These are phyloP conservation scores for Clavaria fumosa DNA, from an alignment of 768 basidiomycete species.

Conservation along the genomic window DNA sequence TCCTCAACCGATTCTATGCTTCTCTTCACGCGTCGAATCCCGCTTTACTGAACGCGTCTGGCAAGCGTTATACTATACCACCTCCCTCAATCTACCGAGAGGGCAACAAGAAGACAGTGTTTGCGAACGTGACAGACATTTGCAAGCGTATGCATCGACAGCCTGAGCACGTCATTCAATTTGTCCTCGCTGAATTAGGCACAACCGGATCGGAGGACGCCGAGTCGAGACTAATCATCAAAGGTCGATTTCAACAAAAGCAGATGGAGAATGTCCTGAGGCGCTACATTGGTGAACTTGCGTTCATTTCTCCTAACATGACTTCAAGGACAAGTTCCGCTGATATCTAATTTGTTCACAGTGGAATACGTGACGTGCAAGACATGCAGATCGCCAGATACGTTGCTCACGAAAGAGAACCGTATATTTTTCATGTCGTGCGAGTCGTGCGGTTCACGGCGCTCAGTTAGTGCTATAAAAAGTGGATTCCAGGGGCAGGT, in stretches of 20 bases:
- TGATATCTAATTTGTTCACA: conserved; percentile 17
- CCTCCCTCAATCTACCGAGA: conserved; percentile 90
- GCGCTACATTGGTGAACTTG: conserved; percentile 71
- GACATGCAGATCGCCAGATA: conserved; percentile 98
- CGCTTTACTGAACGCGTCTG: conserved; percentile 65
- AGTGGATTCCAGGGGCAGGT: conserved; percentile 97
- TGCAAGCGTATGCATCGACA: conserved; percentile 97
- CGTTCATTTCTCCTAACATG: too few species aligned
- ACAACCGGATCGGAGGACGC: conserved; percentile 95
- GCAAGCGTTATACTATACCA: conserved; percentile 93
- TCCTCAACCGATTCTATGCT: conserved; percentile 83
- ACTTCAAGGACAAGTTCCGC: too few species aligned
- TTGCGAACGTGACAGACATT: conserved; percentile 93
- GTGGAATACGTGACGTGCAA: conserved; percentile 99
- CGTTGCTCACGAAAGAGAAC: conserved; percentile 91
- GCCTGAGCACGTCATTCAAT: conserved; percentile 96
- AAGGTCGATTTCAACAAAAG: conserved; percentile 96
- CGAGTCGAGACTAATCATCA: conserved; percentile 83
- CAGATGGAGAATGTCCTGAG: conserved; percentile 95
- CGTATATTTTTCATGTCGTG: conserved; percentile 97
- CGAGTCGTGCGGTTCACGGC: conserved; percentile 78
- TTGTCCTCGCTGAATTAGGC: conserved; percentile 95
- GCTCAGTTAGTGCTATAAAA: conserved; percentile 94
- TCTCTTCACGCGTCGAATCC: conserved; percentile 91
- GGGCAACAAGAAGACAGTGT: conserved; percentile 95